Evolutionary conservation across 352 stramenopile genomes (phyloP).

Genomic region (Pythium utonaiense): DNA sequence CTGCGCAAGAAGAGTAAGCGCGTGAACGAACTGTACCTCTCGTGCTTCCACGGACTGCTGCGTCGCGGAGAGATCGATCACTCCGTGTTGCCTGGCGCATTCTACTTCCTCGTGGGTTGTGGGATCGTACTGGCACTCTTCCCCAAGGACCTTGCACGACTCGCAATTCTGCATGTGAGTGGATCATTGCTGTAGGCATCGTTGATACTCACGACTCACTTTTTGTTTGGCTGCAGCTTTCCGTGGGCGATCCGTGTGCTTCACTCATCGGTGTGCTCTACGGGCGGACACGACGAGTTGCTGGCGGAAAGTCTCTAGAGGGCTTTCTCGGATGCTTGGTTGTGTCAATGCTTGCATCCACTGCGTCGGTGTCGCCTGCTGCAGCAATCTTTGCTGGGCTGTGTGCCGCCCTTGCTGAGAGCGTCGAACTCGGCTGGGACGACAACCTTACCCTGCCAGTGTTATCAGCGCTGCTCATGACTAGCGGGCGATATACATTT

Average conservation of each 20-base stretch:
- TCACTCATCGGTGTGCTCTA: slow-evolving; percentile 46
- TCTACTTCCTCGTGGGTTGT: slow-evolving; percentile 58
- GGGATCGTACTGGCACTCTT: slow-evolving; percentile 37
- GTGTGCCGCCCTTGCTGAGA: slow-evolving; percentile 35
- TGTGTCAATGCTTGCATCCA: slow-evolving; percentile 23
- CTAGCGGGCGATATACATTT: background rate
- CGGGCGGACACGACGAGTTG: slow-evolving; percentile 15
- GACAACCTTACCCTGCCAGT: slow-evolving; percentile 60
- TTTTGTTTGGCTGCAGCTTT: slow-evolving; percentile 31
- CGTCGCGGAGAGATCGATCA: slow-evolving; percentile 40
- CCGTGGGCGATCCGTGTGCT: slow-evolving; percentile 46
- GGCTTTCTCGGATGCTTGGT: slow-evolving; percentile 41
- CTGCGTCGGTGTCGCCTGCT: background rate
- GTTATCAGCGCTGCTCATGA: slow-evolving; percentile 35
- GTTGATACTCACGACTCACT: background rate
- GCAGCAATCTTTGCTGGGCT: slow-evolving; percentile 28
- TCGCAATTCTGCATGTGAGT: slow-evolving; percentile 57
- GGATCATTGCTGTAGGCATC: slow-evolving; percentile 4
- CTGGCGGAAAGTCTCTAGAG: slow-evolving; percentile 42
- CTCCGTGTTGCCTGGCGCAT: slow-evolving; percentile 40
- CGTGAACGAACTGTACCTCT: slow-evolving; percentile 38
- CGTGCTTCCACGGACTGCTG: slow-evolving; percentile 40
- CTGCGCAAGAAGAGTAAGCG: slow-evolving; percentile 26
- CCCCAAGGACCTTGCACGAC: slow-evolving; percentile 34
- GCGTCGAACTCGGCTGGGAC: slow-evolving; percentile 46